phyloP scores from a whole-genome alignment of 441 rosid species.

The Jatropha multifida region DNA sequence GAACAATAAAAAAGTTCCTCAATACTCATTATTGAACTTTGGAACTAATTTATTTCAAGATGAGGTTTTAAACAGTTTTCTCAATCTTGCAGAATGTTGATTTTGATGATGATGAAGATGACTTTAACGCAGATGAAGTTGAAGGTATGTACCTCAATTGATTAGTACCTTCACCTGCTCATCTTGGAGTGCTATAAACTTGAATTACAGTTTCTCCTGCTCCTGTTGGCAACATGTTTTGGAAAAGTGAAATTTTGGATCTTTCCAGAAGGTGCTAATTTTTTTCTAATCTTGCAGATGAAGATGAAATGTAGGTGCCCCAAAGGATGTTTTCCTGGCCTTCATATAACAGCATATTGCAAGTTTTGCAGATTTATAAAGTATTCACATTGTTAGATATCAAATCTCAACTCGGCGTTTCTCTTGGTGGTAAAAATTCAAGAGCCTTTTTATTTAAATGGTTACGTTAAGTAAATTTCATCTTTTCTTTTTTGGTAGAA shows the following conservation, averaged over 20 bases:
- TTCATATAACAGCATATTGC: background rate
- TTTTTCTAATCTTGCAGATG: slow-evolving; percentile 23
- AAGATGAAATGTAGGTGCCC: slow-evolving; percentile 5
- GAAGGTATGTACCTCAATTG: slow-evolving; percentile 25
- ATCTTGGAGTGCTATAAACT: background rate
- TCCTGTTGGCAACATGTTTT: background rate
- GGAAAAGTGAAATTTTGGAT: background rate
- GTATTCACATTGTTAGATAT: background rate
- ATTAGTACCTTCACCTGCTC: background rate
- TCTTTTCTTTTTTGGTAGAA: background rate
- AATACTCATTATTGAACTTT: background rate
- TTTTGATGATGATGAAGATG: slow-evolving; percentile 47
- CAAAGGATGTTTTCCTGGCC: background rate
- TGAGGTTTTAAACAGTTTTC: background rate
- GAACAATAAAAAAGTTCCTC: background rate
- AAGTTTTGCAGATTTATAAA: slow-evolving; percentile 18
- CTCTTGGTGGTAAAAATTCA: background rate
- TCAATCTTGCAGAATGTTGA: slow-evolving; percentile 34
- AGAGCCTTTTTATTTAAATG: background rate
- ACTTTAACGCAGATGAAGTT: slow-evolving; percentile 34
- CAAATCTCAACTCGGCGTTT: background rate
- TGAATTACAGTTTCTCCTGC: background rate
- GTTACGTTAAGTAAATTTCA: background rate
- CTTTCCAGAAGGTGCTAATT: background rate
- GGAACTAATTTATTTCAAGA: background rate